Percentiles rank a stretch among this genome's conserved stretches.
phyloP scores from a whole-genome alignment of 352 stramenopile species.

The Phytophthora vignae region DNA sequence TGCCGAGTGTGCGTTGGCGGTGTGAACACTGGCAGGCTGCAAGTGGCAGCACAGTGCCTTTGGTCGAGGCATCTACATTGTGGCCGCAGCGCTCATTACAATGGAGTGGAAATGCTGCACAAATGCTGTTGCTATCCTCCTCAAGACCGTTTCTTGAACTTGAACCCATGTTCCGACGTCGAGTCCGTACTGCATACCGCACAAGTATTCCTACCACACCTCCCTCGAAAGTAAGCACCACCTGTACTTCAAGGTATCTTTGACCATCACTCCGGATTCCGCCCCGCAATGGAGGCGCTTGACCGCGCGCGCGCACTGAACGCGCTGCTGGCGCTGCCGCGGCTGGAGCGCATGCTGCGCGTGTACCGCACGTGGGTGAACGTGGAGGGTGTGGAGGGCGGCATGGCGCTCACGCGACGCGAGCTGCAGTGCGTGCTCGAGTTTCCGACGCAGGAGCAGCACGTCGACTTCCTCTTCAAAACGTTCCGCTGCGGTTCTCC shows the following conservation, averaged over 20 bases:
- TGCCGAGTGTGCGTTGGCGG: too few relatives aligned
- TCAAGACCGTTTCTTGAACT: slow-evolving; percentile 14
- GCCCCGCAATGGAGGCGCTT: slow-evolving; percentile 27
- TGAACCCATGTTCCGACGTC: slow-evolving; percentile 27
- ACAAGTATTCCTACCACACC: slow-evolving; percentile 3
- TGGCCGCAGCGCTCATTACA: too few relatives aligned
- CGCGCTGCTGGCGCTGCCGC: slow-evolving; percentile 44
- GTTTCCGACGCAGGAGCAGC: slow-evolving; percentile 39
- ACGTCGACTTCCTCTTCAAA: slow-evolving; percentile 62
- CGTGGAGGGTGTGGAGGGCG: slow-evolving; percentile 57
- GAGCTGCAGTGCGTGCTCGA: slow-evolving; percentile 75
- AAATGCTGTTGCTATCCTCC: too few relatives aligned
- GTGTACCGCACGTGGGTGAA: slow-evolving; percentile 70
- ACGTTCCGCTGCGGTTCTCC: slow-evolving; percentile 40
- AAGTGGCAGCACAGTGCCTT: too few relatives aligned
- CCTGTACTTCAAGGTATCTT: slow-evolving; percentile 11
- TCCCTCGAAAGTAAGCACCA: slow-evolving; percentile 3
- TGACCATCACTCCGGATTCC: slow-evolving; percentile 30
- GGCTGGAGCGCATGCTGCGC: slow-evolving; percentile 63
- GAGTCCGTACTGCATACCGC: slow-evolving; percentile 4
- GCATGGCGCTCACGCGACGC: slow-evolving; percentile 65
- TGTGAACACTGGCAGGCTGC: too few relatives aligned
- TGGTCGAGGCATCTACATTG: too few relatives aligned
- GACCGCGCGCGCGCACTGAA: slow-evolving; percentile 58
- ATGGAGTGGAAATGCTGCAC: too few relatives aligned